Evolutionary conservation across 768 basidiomycete species (phyloP), one percentile per base, ranked within the genome.

Genomic region (Suillus variegatus): DNA sequence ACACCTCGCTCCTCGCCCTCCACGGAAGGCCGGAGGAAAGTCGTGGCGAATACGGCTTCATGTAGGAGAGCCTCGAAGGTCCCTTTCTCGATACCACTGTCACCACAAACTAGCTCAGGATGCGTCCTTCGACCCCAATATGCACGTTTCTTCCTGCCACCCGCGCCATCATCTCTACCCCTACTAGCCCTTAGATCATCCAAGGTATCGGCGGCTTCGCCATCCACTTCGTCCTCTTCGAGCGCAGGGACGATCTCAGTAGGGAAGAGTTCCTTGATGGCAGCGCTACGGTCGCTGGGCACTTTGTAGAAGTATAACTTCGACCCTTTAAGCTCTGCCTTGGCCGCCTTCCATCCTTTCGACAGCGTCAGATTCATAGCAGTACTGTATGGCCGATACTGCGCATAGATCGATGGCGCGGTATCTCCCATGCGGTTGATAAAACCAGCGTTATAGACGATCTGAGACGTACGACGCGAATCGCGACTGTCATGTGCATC

Each of bases 291-390:
- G 68, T 95, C 94, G 36, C 83, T 81, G 0, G 94, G 92, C 0
- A 92, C 87, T 71, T 95, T 96, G 74, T 92, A 94, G 71, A 95
- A 91, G 74, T 91, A 90, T 58, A 96, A 70, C 74, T 95, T 95
- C 14, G 90, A 86, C 7, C 94, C 94, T 72, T 92, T 90, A 35
- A 96, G 78, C 69, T 93, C 90, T 54, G 90, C 82, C 75, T 95
- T 94, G 80, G 85, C 93, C 6, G 92, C 86, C 73, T 95, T 95
- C 94, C 94, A 96, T 0, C 87, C 87, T 69, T 93, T 93, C 0
- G 84, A 74, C 2, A 88, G 76, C 1, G 82, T 67, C 40, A 77
- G 68, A 47, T 79, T 77, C 8, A 70, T 69, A 43, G 81, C 75
- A n/a, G 76, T 70, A 47, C 62, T 73, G 60, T 77, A 77, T 3